Evolutionary conservation across 2,329 filamentous ascomycete genomes (phyloP).

Genomic region (Didymella arachidicola): DNA sequence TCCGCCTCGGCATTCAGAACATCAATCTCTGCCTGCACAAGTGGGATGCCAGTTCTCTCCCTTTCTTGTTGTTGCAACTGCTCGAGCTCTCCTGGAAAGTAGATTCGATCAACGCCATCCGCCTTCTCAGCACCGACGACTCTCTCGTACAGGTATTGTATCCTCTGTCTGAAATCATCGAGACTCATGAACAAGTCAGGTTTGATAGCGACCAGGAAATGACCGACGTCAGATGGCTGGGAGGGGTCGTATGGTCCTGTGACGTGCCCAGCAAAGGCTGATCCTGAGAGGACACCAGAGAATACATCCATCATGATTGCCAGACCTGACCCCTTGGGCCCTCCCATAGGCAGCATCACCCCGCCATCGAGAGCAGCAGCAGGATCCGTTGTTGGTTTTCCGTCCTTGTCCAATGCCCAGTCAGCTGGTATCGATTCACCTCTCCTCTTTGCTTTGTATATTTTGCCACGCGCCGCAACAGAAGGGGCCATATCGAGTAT

Average conservation of each 20-base stretch:
- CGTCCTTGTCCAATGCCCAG: background rate
- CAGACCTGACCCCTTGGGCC: background rate
- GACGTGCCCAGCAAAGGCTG: background rate
- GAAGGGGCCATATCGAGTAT: background rate
- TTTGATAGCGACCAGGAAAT: background rate
- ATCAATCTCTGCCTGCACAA: background rate
- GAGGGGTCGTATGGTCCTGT: background rate
- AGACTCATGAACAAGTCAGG: background rate
- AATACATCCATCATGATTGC: background rate
- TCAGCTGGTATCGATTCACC: background rate
- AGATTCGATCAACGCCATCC: background rate
- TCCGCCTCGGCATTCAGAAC: background rate
- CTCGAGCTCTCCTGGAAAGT: background rate
- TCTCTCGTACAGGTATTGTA: background rate
- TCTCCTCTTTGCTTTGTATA: background rate
- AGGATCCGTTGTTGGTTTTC: background rate
- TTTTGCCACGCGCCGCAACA: background rate
- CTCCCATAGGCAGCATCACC: background rate
- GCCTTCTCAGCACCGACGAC: background rate
- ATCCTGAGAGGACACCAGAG: background rate
- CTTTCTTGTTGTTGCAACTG: background rate
- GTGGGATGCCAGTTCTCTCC: background rate
- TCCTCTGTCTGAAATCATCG: background rate
- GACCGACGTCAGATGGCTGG: background rate
- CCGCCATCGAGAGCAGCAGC: background rate